phyloP scores from a whole-genome alignment of 805 yeast species.

The Cyberlindnera mississippiensis region DNA sequence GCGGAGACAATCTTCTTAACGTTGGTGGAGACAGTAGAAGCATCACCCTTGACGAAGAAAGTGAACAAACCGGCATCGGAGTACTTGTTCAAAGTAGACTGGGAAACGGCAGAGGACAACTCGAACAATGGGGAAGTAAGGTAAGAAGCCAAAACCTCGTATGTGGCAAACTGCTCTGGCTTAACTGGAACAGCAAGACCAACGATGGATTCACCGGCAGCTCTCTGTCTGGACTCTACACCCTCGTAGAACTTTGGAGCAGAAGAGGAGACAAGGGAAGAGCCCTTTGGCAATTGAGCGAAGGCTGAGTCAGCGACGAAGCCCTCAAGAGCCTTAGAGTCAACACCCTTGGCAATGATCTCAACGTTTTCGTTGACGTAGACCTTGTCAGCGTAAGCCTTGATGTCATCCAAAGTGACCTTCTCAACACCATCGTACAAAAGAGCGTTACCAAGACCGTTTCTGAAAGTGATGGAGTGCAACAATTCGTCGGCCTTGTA shows the following conservation, averaged over 20 bases:
- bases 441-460: conserved; percentile 82
- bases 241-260: conserved; percentile 52
- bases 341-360: conserved; percentile 70
- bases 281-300: conserved; percentile 57
- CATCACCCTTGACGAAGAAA: conserved; percentile 57
- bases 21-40: conserved; percentile 54
- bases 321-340: conserved; percentile 60
- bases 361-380: conserved; percentile 70
- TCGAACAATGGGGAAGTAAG: conserved; percentile 57
- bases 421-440: conserved; percentile 63
- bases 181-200: conserved; percentile 78
- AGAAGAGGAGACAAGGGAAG: conserved; percentile 38
- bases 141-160: conserved; percentile 67
- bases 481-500: conserved; percentile 71
- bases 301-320: conserved; percentile 67
- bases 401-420: conserved; percentile 60
- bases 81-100: conserved; percentile 56
- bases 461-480: conserved; percentile 78
- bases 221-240: conserved; percentile 63
- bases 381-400: conserved; percentile 58
- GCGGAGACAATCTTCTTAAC: conserved; percentile 55
- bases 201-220: conserved; percentile 63
- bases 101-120: conserved; percentile 48
- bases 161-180: conserved; percentile 58
- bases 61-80: conserved; percentile 79